A percentile compares a stretch with the other conserved stretches of the same genome.
phyloP scores from a whole-genome alignment of 2,329 filamentous ascomycete species.

The Fusarium albosuccineum region DNA sequence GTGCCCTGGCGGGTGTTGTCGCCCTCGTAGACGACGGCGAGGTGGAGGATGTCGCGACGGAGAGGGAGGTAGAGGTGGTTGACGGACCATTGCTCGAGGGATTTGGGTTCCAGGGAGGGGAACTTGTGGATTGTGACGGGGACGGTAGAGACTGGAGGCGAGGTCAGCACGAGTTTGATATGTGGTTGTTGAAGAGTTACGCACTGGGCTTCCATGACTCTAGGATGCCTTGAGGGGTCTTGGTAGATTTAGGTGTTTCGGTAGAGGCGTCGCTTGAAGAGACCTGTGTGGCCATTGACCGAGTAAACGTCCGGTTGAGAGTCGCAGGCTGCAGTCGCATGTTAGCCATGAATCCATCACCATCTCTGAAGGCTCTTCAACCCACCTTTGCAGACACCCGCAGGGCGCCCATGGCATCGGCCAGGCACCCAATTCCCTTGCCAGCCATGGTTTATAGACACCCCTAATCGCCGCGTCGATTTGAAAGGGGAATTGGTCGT shows the following conservation, averaged over 20 bases:
- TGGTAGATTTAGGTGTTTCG: constrained; percentile 44
- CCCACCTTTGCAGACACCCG: constrained; percentile 59
- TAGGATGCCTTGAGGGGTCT: constrained; percentile 50
- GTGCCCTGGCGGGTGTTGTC: constrained; percentile 90
- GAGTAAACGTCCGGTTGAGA: constrained; percentile 58
- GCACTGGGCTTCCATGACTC: constrained; percentile 62
- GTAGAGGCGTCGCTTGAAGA: constrained; percentile 52
- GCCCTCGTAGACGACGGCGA: constrained; percentile 92
- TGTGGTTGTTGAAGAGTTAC: constrained; percentile 13
- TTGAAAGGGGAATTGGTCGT: constrained; percentile 16
- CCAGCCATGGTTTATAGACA: constrained; percentile 55
- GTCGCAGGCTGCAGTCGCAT: constrained; percentile 48
- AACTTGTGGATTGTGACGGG: constrained; percentile 91
- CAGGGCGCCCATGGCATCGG: constrained; percentile 65
- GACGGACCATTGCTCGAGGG: constrained; percentile 81
- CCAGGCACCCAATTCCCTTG: constrained; percentile 63
- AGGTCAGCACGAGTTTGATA: constrained; percentile 19
- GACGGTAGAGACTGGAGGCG: constrained; percentile 69
- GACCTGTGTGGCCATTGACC: constrained; percentile 69
- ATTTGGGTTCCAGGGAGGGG: constrained; percentile 85
- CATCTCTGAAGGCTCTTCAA: constrained; percentile 30
- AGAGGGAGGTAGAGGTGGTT: constrained; percentile 90
- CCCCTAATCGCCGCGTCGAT: constrained; percentile 7
- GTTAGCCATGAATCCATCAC: constrained; percentile 21
- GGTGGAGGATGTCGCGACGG: constrained; percentile 91